phyloP scores from a whole-genome alignment of 192 early-diverging fungal genomes.

The Ambispora gerdemannii region DNA sequence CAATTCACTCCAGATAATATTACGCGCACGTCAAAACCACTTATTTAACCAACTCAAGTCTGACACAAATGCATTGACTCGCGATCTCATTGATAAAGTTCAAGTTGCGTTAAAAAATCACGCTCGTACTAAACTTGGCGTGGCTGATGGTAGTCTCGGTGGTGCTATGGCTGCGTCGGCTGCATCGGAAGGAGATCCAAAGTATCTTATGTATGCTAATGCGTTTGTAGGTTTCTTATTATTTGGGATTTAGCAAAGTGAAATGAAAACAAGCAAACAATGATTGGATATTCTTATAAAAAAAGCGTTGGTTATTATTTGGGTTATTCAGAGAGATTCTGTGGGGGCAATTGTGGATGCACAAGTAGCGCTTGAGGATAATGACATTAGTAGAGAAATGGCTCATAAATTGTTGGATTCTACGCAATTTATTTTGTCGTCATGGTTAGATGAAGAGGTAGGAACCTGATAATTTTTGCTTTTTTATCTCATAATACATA shows the following conservation, averaged over 20 bases:
- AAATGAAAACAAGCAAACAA: too few species aligned
- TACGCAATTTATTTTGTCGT: conserved; percentile 50
- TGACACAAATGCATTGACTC: conserved; percentile 37
- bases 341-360: conserved; percentile 44
- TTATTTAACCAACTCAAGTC: conserved; percentile 62
- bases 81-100: conserved; percentile 55
- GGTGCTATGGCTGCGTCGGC: conserved; percentile 43
- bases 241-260: too few species aligned
- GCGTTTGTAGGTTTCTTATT: conserved; percentile 53
- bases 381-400: conserved; percentile 35
- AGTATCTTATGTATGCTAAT: conserved; percentile 73
- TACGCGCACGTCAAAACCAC: conserved; percentile 81
- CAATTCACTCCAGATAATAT: conserved; percentile 67
- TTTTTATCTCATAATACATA: neutral
- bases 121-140: conserved; percentile 55
- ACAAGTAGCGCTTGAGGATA: conserved; percentile 43
- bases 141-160: conserved; percentile 42
- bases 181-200: conserved; percentile 52
- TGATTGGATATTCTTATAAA: too few species aligned
- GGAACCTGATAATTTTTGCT: conserved; percentile 15
- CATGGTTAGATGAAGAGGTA: conserved; percentile 54
- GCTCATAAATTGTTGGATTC: conserved; percentile 51
- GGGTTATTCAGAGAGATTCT: conserved; percentile 39
- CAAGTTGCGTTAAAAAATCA: conserved; percentile 61
- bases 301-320: too few species aligned